A percentile compares a stretch with the other conserved stretches of the same genome.
These are phyloP conservation scores for Sarocladium oryzae DNA, from an alignment of 2,329 filamentous ascomycete species.

Conservation along the genomic window DNA sequence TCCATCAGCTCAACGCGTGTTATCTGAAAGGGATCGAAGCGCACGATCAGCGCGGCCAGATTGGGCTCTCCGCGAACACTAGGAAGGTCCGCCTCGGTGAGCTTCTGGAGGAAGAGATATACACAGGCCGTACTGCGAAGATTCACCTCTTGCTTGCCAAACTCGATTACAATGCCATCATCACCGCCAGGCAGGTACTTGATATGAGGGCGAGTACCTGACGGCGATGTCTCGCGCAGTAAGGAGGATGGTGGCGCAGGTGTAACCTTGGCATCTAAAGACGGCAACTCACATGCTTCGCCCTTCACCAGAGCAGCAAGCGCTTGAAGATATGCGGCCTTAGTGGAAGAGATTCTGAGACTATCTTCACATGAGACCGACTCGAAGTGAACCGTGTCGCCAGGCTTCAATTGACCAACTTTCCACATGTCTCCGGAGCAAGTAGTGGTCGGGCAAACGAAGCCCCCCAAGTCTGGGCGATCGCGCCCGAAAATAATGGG, in stretches of 20 bases:
- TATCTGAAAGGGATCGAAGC: conserved; percentile 13
- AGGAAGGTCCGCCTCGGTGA: not conserved
- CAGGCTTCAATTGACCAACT: conserved; percentile 54
- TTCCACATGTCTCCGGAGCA: conserved; percentile 55
- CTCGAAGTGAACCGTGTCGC: conserved; percentile 30
- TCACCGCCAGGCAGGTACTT: conserved; percentile 29
- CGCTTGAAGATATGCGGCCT: conserved; percentile 7
- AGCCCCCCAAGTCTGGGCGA: conserved; percentile 54
- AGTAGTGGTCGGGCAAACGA: conserved; percentile 49
- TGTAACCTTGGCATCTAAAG: not conserved
- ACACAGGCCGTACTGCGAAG: conserved; percentile 39
- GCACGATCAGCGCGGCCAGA: conserved; percentile 16
- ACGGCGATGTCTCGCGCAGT: conserved; percentile 22
- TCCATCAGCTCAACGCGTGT: conserved; percentile 13
- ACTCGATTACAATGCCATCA: conserved; percentile 51
- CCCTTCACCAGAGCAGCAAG: not conserved
- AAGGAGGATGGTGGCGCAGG: conserved; percentile 10
- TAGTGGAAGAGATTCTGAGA: conserved; percentile 7
- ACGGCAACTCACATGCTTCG: not conserved
- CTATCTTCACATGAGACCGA: not conserved
- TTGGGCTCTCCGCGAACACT: conserved; percentile 10
- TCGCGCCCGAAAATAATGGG: conserved; percentile 54
- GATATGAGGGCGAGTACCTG: conserved; percentile 26
- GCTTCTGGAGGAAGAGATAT: conserved; percentile 12
- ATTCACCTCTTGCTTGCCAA: conserved; percentile 48